A percentile compares a stretch with the other conserved stretches of the same genome.
phyloP scores from a whole-genome alignment of 768 basidiomycete genomes.

The Phlegmacium glaucopus region DNA sequence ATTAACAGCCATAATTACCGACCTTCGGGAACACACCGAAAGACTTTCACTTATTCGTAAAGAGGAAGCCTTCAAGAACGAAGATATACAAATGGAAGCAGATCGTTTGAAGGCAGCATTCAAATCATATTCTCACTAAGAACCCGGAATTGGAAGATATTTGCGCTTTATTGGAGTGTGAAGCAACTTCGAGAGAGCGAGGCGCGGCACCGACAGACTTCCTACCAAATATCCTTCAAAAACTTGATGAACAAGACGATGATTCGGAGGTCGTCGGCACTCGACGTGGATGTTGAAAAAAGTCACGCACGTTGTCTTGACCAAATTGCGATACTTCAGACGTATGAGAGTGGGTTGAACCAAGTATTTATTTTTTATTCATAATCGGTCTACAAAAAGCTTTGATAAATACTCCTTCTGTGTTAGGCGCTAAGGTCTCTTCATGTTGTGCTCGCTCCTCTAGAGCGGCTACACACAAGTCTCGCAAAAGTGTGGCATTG shows the following conservation, averaged over 20 bases:
- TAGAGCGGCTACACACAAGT: constrained; percentile 11
- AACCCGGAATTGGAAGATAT: constrained; percentile 7
- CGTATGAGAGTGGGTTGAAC: constrained; percentile 11
- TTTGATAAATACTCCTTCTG: no score
- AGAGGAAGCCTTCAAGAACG: constrained; percentile 3
- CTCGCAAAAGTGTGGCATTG: constrained; percentile 6
- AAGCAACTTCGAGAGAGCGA: constrained; percentile 2
- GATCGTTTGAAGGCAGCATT: constrained; percentile 10
- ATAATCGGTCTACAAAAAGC: neutral
- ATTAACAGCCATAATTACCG: constrained; percentile 4
- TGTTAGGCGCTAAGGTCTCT: constrained; percentile 9
- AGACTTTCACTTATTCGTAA: constrained; percentile 5
- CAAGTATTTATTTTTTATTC: no score
- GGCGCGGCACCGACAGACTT: neutral
- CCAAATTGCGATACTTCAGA: constrained; percentile 11
- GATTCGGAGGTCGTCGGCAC: neutral
- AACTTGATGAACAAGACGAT: neutral
- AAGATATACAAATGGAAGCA: constrained; percentile 9
- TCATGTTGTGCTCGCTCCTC: constrained; percentile 5
- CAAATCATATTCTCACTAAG: neutral
- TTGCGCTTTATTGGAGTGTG: constrained; percentile 6
- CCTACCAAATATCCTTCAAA: no score
- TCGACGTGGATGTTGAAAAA: constrained; percentile 7
- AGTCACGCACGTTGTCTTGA: constrained; percentile 15
- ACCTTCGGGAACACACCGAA: constrained; percentile 2